Evolutionary conservation across 140 eudicot species (phyloP).

Genomic region (Erigeron philadelphicus): DNA sequence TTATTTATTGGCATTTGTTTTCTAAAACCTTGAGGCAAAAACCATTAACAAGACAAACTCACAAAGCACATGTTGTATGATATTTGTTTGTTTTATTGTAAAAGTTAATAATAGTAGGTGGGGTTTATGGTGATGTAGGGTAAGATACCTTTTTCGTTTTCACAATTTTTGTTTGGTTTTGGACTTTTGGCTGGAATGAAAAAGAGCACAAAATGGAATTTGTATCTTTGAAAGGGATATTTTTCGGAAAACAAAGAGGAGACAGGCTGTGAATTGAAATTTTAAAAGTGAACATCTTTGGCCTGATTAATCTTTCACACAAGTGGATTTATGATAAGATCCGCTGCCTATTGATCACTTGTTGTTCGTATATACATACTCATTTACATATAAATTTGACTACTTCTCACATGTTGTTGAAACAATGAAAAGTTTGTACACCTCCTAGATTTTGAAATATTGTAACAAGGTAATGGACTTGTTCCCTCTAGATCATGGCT

Average conservation of each 20-base stretch:
- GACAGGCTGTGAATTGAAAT: not conserved
- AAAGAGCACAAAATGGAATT: conserved; percentile 3
- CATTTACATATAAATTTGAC: no score
- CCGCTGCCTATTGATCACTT: not conserved
- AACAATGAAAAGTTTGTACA: no score
- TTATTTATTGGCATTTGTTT: not conserved
- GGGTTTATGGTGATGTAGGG: not conserved
- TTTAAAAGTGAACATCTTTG: not conserved
- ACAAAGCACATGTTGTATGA: not conserved
- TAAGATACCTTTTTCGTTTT: not conserved
- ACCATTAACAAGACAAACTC: not conserved
- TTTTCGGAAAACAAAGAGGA: not conserved
- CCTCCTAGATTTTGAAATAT: no score
- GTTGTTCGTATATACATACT: not conserved
- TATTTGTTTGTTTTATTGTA: not conserved
- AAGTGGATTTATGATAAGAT: not conserved
- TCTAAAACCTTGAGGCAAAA: not conserved
- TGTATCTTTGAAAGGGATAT: not conserved
- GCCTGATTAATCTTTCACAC: not conserved
- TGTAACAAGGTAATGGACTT: no score
- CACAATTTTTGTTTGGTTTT: not conserved
- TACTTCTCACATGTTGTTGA: no score
- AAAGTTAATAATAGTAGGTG: not conserved
- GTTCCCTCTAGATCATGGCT: no score
- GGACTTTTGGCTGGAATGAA: not conserved